phyloP scores from a whole-genome alignment of 2,329 filamentous ascomycete genomes.

The Xylariomycetidae sp. region DNA sequence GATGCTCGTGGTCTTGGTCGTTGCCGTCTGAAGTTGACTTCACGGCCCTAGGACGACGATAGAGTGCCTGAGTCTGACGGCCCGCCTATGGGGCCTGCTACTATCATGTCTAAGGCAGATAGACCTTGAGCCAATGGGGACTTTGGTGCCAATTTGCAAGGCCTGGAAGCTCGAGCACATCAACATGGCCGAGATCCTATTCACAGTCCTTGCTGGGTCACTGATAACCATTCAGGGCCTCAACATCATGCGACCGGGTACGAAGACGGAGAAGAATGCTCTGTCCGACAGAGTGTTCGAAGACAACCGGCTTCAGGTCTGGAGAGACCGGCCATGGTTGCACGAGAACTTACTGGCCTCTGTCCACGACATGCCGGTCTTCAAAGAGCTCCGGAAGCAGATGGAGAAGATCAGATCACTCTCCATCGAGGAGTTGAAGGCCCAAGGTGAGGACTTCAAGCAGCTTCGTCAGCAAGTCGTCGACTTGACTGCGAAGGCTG shows the following conservation, averaged over 20 bases:
- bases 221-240: constrained; percentile 4
- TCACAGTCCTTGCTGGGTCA: constrained; percentile 5
- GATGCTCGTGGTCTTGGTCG: too few relatives aligned
- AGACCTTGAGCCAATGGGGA: constrained; percentile 2
- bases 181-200: constrained; percentile 7
- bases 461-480: too few relatives aligned
- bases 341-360: neutral
- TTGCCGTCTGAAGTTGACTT: too few relatives aligned
- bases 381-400: neutral
- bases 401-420: neutral
- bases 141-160: constrained; percentile 5
- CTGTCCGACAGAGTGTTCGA: neutral
- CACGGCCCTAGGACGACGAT: too few relatives aligned
- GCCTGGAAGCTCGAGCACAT: constrained; percentile 5
- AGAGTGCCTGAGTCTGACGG: neutral
- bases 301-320: neutral
- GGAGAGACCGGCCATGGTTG: neutral
- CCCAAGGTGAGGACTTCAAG: too few relatives aligned
- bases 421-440: neutral
- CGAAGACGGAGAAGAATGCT: constrained; percentile 2
- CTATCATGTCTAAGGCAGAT: constrained; percentile 1
- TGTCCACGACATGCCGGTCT: neutral
- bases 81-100: constrained; percentile 1
- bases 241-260: constrained; percentile 4
- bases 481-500: too few relatives aligned